Evolutionary conservation across 257 asterid genomes (phyloP), one percentile per base, ranked within the genome.

Genomic region (Solanum chmielewskii): DNA sequence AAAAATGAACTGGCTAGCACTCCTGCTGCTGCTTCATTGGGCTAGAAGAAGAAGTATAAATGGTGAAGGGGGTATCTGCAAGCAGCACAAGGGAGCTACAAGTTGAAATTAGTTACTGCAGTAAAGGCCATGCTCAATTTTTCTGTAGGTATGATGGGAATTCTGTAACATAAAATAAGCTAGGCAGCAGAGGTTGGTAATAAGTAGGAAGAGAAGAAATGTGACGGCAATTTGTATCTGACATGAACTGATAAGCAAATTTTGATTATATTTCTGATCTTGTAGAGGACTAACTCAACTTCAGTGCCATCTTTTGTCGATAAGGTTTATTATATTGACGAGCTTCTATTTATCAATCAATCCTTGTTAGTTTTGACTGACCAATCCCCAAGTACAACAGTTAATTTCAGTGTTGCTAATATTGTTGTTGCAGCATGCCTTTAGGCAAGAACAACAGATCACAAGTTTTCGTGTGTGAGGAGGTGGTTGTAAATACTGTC

Each of bases 91-190:
- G 4, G 20, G 69, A 81, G 69, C 69, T 49, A 18, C 29, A 80
- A 11, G 69, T 80, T 16, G 69, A 80, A 49, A 80, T 49, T 80
- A 29, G 85, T 47, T 47, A 47, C 69, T 20, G 18, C 11, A 4
- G 44, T 81, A 29, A 20, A 81, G 29, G 85, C 85, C 45, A 81
- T 81, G 69, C 44, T 81, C 62, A 81, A 81, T 81, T 81, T 45
- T 81, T 81, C 31, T 81, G 69, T 81, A 81, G 85, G 69, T 49
- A 81, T 81, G 74, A 56, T 5, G 88, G 80, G 87, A 85, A 52
- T 35, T 49, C 47, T 93, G 95, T 92, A 91, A 75, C 90, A 93
- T 87, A 89, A 93, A 92, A 89, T 91, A 92, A 88, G 62, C 86
- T 85, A 88, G 88, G 75, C 80, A 87, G 87, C 35, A 87, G 90